Evolutionary conservation across 768 basidiomycete genomes (phyloP), one percentile per base, ranked within the genome.

Genomic region (Multifurca ochricompacta): DNA sequence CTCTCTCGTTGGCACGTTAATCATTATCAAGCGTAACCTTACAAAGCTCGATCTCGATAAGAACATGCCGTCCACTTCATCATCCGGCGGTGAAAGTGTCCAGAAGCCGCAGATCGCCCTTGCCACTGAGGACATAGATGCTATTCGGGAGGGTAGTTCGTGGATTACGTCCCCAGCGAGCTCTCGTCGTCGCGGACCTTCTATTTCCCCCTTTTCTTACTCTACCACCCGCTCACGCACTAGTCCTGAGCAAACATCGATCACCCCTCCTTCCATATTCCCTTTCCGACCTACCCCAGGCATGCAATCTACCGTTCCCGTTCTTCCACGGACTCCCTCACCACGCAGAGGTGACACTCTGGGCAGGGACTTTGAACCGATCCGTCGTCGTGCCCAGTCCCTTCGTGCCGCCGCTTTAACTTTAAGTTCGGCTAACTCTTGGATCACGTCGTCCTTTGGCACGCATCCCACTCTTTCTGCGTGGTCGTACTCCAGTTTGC

Each of bases 121-220:
- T 62, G 75, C 76, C 16, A 82, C 82, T 0, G 84, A 86, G 61
- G 86, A 89, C 48, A 73, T 88, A 45, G 82, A 87, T 56, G 83
- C 73, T 18, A 73, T 88, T 48, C 80, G 81, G 19, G 86, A 88
- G 59, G 85, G 85, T 47, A 80, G 79, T 45, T 87, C 86, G n/a
- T 88, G 87, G 85, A 79, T 89, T 56, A 85, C 87, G 0, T 87
- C 86, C 44, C 75, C 77, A 39, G 72, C 79, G 5, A 73, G 73
- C 59, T 73, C 73, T 16, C 75, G 77, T 16, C 75, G 77, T 40
- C 77, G 70, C 52, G 75, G 77, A 30, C 16, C 23, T 40, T 85
- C 84, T 1, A 66, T 79, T 25, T 87, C 85, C 7, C 77, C 77
- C 16, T 87, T 83, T 78, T 86, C 85, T 1, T 85, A 86, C 67